Conservation (phyloP, 805 yeast genomes). For the Suhomyces faveliae region DNA sequence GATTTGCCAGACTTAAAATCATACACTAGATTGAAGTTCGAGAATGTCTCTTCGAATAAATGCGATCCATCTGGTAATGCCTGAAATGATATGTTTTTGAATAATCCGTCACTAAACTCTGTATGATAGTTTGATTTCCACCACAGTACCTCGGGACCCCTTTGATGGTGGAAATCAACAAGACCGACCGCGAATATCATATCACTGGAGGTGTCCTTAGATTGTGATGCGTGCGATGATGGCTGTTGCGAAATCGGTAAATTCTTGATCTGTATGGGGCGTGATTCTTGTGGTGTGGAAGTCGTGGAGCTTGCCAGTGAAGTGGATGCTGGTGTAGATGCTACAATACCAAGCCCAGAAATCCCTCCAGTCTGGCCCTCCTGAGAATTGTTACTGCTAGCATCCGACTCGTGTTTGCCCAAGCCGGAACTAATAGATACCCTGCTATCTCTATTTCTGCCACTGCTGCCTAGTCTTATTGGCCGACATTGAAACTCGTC, state of each 20-base stretch:
- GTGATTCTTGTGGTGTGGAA: conserved; percentile 1
- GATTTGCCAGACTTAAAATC: conserved; percentile 51
- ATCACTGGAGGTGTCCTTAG: conserved; percentile 25
- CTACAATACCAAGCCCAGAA: not conserved
- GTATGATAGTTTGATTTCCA: conserved; percentile 57
- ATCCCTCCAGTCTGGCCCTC: not conserved
- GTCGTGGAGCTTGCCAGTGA: not conserved
- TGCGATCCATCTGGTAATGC: conserved; percentile 97
- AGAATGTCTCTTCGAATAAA: conserved; percentile 87
- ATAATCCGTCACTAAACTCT: conserved; percentile 42
- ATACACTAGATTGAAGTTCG: conserved; percentile 80
- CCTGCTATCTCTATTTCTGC: conserved; percentile 6
- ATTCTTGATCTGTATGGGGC: conserved; percentile 37
- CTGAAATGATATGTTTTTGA: conserved; percentile 91
- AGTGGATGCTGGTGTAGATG: not conserved
- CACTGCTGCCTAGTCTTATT: conserved; percentile 26
- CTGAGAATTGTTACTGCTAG: conserved; percentile 5
- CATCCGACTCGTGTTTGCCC: conserved; percentile 1
- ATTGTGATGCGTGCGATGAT: conserved; percentile 15
- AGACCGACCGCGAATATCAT: conserved; percentile 80
- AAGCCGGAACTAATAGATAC: conserved; percentile 4
- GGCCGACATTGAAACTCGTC: conserved; percentile 41
- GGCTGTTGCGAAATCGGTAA: conserved; percentile 29
- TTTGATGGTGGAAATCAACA: conserved; percentile 85
- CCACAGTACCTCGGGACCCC: conserved; percentile 95